These are phyloP conservation scores for Crotalaria pallida DNA, from an alignment of 306 rosid species.

Conservation along the genomic window DNA sequence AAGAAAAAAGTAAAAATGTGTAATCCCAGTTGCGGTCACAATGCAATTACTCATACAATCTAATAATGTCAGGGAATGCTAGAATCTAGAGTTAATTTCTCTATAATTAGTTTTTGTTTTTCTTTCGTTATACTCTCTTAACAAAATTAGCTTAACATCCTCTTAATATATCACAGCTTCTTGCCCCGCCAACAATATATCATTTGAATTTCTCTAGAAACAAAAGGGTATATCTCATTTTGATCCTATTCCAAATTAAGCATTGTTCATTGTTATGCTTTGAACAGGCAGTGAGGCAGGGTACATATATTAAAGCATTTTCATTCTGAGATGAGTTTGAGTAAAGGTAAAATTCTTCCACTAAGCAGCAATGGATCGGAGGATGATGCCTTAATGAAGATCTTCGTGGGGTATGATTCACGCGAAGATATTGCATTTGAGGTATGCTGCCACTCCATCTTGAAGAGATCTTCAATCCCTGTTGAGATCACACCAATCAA, in stretches of 20 bases:
- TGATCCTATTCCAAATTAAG: background rate
- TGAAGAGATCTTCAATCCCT: constrained; percentile 56
- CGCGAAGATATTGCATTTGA: constrained; percentile 32
- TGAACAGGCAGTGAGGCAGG: constrained; percentile 1
- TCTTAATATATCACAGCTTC: background rate
- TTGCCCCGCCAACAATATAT: no score
- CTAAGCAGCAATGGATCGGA: background rate
- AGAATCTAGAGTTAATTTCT: background rate
- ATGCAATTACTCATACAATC: no score
- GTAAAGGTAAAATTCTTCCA: constrained; percentile 12
- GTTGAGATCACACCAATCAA: constrained; percentile 57
- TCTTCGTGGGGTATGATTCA: constrained; percentile 42
- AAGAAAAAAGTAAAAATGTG: no score
- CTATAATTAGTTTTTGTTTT: background rate
- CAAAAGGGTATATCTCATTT: background rate
- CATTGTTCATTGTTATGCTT: background rate
- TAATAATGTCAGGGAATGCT: background rate
- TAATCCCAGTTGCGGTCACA: no score
- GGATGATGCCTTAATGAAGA: constrained; percentile 30
- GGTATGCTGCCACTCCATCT: constrained; percentile 53
- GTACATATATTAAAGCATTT: background rate
- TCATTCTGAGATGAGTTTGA: constrained; percentile 20
- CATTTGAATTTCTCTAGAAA: background rate
- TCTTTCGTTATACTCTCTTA: no score
- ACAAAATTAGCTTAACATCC: no score